Base-by-base conservation (phyloP, 2,329 filamentous ascomycete species). In the Arthrinium phaeospermum region DNA sequence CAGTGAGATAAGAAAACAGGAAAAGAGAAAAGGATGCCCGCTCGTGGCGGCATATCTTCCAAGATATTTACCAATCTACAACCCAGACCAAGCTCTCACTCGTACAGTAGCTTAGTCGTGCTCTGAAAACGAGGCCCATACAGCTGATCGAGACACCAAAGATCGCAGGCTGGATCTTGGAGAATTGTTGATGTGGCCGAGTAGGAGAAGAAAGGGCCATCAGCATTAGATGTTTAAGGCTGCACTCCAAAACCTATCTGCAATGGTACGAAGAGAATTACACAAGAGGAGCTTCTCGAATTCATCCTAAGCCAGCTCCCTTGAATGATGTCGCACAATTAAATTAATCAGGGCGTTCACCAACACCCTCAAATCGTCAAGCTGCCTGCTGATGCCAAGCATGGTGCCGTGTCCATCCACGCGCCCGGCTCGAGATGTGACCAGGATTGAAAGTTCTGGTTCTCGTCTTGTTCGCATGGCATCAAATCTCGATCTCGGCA, bases 301-400 rank as follows among this genome's bases (percentile, higher is more conserved):
- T 5, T 24, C 2, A 24, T 24, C 3, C 3, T n/a, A 1, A 6
- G 2, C 7, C n/a, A 24, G n/a, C 2, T n/a, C n/a, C n/a, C n/a
- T n/a, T n/a, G n/a, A n/a, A n/a, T n/a, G n/a, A n/a, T n/a, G n/a
- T n/a, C n/a, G n/a, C n/a, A n/a, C n/a, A n/a, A n/a, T n/a, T n/a
- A n/a, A 3, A 51, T 24, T 0, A 51, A 27, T 4, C n/a, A n/a
- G 24, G 27, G 10, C n/a, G n/a, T 27, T 27, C n/a, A 14, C n/a
- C 12, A n/a, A 5, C n/a, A 51, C 24, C 12, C n/a, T 24, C 12
- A 13, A 51, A n/a, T 51, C n/a, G n/a, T 10, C 47, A 27, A 12
- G n/a, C 8, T 27, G 47, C n/a, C 47, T 13, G 13, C 10, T 51
- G 47, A 51, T 24, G n/a, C 47, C 47, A 24, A 4, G 8, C 47